Evolutionary conservation across 1,284 basidiomycete species (phyloP).

Genomic region (Papiliotrema fonsecae): DNA sequence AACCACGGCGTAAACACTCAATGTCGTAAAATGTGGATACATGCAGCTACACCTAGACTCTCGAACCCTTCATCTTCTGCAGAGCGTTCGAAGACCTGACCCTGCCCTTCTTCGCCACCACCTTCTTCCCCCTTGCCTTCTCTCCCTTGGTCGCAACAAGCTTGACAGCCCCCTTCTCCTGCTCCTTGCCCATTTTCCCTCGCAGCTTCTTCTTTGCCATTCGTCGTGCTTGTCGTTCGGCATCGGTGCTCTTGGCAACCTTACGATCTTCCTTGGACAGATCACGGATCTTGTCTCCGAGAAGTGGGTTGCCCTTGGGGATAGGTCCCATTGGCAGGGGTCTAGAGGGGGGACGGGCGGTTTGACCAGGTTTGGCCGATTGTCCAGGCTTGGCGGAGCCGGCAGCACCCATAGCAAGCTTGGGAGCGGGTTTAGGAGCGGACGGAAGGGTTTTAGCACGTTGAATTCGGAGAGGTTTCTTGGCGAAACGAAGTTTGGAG

Average conservation of each 20-base stretch:
- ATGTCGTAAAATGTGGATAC: too few relatives aligned
- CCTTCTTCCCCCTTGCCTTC: conserved; percentile 22
- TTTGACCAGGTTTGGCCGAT: conserved; percentile 2
- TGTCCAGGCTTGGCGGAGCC: conserved; percentile 1
- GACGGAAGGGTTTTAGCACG: conserved; percentile 62
- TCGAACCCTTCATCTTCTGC: conserved; percentile 47
- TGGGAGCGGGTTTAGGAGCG: not conserved
- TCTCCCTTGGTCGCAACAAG: conserved; percentile 28
- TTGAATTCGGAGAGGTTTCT: conserved; percentile 80
- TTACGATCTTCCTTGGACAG: conserved; percentile 84
- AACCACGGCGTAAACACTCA: too few relatives aligned
- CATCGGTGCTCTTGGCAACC: conserved; percentile 67
- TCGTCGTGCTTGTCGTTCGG: conserved; percentile 71
- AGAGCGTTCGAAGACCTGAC: conserved; percentile 41
- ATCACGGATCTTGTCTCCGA: conserved; percentile 69
- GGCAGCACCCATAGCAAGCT: not conserved
- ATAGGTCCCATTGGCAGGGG: conserved; percentile 17
- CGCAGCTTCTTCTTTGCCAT: conserved; percentile 78
- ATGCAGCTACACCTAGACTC: conserved; percentile 29
- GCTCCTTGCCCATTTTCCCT: conserved; percentile 59
- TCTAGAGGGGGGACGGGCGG: too few relatives aligned
- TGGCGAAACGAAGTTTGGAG: conserved; percentile 75
- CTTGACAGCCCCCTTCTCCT: conserved; percentile 49
- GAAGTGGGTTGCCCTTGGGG: conserved; percentile 71
- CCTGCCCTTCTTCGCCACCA: conserved; percentile 41